Base-by-base conservation (phyloP, 2,329 filamentous ascomycete genomes). In the Sphaerulina musiva region DNA sequence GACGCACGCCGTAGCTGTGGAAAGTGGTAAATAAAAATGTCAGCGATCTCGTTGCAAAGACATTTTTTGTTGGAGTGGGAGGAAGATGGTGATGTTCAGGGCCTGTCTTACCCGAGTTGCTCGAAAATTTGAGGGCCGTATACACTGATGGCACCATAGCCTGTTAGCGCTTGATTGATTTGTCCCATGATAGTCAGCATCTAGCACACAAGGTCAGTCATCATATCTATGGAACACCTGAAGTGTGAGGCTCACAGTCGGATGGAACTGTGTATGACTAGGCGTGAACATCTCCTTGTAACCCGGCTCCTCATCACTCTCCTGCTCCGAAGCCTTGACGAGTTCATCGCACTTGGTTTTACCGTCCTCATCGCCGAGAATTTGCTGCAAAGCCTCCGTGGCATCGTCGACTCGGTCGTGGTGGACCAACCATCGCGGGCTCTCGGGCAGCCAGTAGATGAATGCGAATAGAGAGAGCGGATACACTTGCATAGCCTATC, bases 101-200 rank as follows among this genome's bases (percentile, higher is more conserved):
- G 26, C 26, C 6, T 29, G 20, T 7, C 26, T 29, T 29, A 29
- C 26, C 80, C 80, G 3, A 84, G 75, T 8, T 84, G 76, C 58
- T 81, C 76, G 64, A 84, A 84, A 50, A 84, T 83, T 59, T 84
- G 81, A 2, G 80, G 80, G 0, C 81, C 81, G 54, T 84, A 84
- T 2, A 84, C 80, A 14, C 76, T 80, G 2, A 84, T 78, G 0
- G 81, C 81, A 42, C 67, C 67, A 50, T 69, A 69, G 7, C 78
- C 78, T 0, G 78, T 80, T 48, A 81, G 66, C 1, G 78, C 78
- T 65, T 84, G 81, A 60, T 83, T 83, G 60, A 83, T 67, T 64
- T 84, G 80, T 1, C 80, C 80, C 80, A 84, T 83, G 46, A 84
- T 72, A 0, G 80, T 81, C 23, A 84, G 70, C 61, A 82, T 73